Base-by-base conservation (phyloP, 2,329 filamentous ascomycete genomes). In the Exophiala sp. region DNA sequence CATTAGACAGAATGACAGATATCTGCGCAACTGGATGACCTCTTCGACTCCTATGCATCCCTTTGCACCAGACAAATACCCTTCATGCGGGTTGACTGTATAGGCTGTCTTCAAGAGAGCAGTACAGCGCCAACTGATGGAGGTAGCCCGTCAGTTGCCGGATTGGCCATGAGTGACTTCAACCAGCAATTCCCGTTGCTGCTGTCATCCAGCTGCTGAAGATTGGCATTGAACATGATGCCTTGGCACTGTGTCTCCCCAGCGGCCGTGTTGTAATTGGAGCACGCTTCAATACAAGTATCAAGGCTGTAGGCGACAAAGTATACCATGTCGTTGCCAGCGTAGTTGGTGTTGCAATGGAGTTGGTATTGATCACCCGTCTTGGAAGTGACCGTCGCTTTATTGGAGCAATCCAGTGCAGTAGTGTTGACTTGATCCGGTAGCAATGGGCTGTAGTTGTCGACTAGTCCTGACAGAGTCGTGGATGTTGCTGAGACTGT, bases 231-330 rank as follows among this genome's bases (percentile, higher is more conserved):
- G 18, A 40, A 47, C 19, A 47, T 19, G 19, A 47, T 16, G 2
- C 45, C 45, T n/a, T 41, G 34, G 21, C 45, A 47, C 14, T n/a
- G 24, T 21, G 37, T 41, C 4, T 40, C 24, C 19, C 37, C 37
- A 2, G 45, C 5, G n/a, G 21, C 19, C 6, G 22, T 47, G 45
- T 47, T 47, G 22, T 40, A 18, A 24, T 32, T 47, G 8, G 45
- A 47, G 35, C 45, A 47, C 18, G 45, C 45, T 6, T 47, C 34
- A 32, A 47, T 40, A 32, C 45, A 47, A 19, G 23, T 30, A 11
- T 47, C 45, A 18, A 47, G 45, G 14, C 32, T 47, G 37, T 47
- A 47, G 8, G 45, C 22, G 14, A 47, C 41, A 37, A 47, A 40
- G 24, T 24, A 19, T 21, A 47, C 4, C 11, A 47, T 40, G 14